Evolutionary conservation across 371 early-diverging fungal species (phyloP), one percentile per base, ranked within the genome.

Genomic region (Actinomucor elegans): DNA sequence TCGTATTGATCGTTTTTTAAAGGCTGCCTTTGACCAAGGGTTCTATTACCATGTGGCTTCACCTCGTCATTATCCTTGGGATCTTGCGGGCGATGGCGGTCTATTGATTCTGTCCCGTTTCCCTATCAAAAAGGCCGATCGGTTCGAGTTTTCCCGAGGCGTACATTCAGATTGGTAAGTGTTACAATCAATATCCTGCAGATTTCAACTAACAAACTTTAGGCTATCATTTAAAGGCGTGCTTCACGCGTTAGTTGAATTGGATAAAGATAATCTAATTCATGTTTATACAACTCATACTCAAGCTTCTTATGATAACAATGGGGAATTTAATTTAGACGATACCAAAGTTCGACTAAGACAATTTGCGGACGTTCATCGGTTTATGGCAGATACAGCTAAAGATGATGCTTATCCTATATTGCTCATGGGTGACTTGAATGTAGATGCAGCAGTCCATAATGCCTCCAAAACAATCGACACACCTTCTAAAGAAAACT

Each of bases 281-380:
- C 87, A 92, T 60, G 46, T 93, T 15, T 91, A 93, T 62, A 89
- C 83, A 15, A 92, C 91, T 10, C 92, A 94, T 65, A 85, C 91
- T 7, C 94, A 94, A 67, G 85, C 88, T 12, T 85, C 89, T 10
- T 85, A 90, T 49, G 69, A 67, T 28, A 70, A 58, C 5, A 69
- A 52, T 1, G 67, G 67, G 5, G 56, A 63, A 34, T 57, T 79
- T 5, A 79, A 65, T 23, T 71, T 74, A 46, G 74, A 75, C 18
- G 84, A 77, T 49, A 83, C 79, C 10, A 59, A 71, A 31, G 64
- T 79, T 12, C 74, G 91, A 14, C 52, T 84, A 36, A 59, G 66
- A 14, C 91, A 91, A 57, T 66, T 91, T 47, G 57, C 67, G 9
- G 52, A 50, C 17, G 68, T 92, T 15, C 88, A 85, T 48, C 59